Base-by-base conservation (phyloP, 2,329 filamentous ascomycete species). In the Aspergillus felis region DNA sequence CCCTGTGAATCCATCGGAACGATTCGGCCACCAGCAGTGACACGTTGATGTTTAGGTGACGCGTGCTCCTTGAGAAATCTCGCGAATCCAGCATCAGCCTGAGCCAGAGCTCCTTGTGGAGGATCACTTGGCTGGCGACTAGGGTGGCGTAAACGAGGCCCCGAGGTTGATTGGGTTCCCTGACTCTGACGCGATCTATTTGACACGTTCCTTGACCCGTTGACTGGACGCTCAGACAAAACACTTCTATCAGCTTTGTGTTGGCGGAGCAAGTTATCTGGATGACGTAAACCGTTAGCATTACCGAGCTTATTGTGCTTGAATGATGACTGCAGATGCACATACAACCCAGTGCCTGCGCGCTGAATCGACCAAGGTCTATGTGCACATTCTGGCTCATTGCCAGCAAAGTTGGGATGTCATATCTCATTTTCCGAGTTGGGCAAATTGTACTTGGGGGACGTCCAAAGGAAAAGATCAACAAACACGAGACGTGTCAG, bases 21-120 rank as follows among this genome's bases (percentile, higher is more conserved):
- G 28, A 81, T 79, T 44, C 73, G 73, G 8, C 79, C 79, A 24
- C 78, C 78, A 56, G 79, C 77, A 42, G 78, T 80, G 51, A 81
- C 79, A 53, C 78, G 75, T 53, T 80, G 75, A 57, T 79, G 75
- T 35, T 73, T 78, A n/a, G 78, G 78, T 38, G 79, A 80, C 7
- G 76, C 71, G 57, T 80, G 78, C 53, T 78, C 71, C 63, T 76
- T 76, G 8, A 81, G 67, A 56, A 81, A 81, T 41, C 70, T 70
- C 32, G 70, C 74, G 64, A 81, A 81, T 0, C 79, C 79, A 50
- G 70, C 66, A 50, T 79, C 71, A 35, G 64, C 67, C 51, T 77
- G 71, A 14, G 71, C 67, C 10, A 65, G 61, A 41, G 60, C 62
- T 25, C 68, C 67, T 29, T 69, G 63, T 6, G 74, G 71, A 51